Evolutionary conservation across 306 rosid species (phyloP), one percentile per base, ranked within the genome.

Genomic region (Psophocarpus tetragonolobus): DNA sequence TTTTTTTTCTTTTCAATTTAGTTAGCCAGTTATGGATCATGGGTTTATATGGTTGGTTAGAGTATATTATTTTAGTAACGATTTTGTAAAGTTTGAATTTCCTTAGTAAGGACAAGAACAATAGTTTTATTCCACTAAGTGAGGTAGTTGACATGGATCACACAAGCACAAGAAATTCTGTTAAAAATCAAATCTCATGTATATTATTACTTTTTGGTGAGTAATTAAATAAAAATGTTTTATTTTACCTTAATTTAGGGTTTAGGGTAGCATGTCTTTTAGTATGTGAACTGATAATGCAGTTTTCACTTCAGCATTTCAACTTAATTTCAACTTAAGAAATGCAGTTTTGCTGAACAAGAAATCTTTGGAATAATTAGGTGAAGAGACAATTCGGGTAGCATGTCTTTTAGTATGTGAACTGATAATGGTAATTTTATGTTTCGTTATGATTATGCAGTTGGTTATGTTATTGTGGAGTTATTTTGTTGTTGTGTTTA

Each of bases 391-490:
- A 36, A 33, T 10, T 20, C 23, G 58, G 12, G 47, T 32, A 45
- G 6, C 13, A 29, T 64, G 32, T 6, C 21, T 73, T 58, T 2
- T 27, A 45, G 48, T 50, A 23, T 33, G 21, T 65, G 11, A 23
- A 60, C 6, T 65, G 69, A 36, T 32, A 3, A 39, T 69, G 63
- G 41, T 56, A 18, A 74, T 47, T 70, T 71, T 66, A 66, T 38
- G 17, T 75, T 66, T 63, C 51, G 0, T 33, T 47, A 26, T 58
- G 54, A 60, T 71, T 80, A 30, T 88, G 84, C 96, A 91, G 97
- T 65, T 91, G 84, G 92, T 82, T 85, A 86, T 91, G 97, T 83
- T 91, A 50, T 45, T 91, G 42, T 91, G 97, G 97, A 85, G 97
- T 84, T 91, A 91, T 69, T 91, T 91, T 50, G 79, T 91, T 21